phyloP scores from a whole-genome alignment of 2,329 filamentous ascomycete genomes.

The Aspergillus clavatus region DNA sequence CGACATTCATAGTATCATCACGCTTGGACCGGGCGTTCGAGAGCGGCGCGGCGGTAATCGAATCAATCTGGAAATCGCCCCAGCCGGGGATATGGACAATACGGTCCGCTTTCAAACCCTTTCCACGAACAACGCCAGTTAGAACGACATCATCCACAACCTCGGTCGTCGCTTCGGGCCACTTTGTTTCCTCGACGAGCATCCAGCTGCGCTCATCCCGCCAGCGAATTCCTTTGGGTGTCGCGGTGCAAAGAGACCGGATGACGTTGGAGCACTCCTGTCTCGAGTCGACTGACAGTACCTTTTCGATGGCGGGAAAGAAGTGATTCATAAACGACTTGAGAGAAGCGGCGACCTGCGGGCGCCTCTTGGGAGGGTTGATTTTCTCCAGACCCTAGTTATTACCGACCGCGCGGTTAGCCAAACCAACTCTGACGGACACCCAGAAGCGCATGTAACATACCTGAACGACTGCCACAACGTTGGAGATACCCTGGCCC shows the following conservation, averaged over 20 bases:
- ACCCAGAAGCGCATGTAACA: slow-evolving; percentile 1
- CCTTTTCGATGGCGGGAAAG: slow-evolving; percentile 85
- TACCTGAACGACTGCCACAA: slow-evolving; percentile 74
- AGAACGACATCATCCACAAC: slow-evolving; percentile 59
- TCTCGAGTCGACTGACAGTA: slow-evolving; percentile 80
- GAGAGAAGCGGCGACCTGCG: slow-evolving; percentile 72
- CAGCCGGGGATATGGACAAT: slow-evolving; percentile 88
- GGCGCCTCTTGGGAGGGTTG: slow-evolving; percentile 71
- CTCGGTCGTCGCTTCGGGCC: slow-evolving; percentile 52
- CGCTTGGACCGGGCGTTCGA: slow-evolving; percentile 50
- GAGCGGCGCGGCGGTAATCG: slow-evolving; percentile 73
- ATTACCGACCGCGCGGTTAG: slow-evolving; percentile 10
- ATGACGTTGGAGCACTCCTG: slow-evolving; percentile 91
- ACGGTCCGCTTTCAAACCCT: slow-evolving; percentile 81
- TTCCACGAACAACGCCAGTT: slow-evolving; percentile 81
- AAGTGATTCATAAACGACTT: slow-evolving; percentile 94
- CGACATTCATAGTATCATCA: slow-evolving; percentile 62
- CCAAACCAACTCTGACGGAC: not conserved
- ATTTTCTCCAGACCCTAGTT: slow-evolving; percentile 62
- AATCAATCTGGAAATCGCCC: slow-evolving; percentile 89
- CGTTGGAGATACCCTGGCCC: slow-evolving; percentile 88
- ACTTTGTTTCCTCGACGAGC: slow-evolving; percentile 76
- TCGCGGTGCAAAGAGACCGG: slow-evolving; percentile 83
- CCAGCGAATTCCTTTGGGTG: slow-evolving; percentile 92
- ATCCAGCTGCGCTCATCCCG: slow-evolving; percentile 95